Evolutionary conservation across 164 flowering plant genomes (phyloP).

Genomic region (Aristolochia californica): DNA sequence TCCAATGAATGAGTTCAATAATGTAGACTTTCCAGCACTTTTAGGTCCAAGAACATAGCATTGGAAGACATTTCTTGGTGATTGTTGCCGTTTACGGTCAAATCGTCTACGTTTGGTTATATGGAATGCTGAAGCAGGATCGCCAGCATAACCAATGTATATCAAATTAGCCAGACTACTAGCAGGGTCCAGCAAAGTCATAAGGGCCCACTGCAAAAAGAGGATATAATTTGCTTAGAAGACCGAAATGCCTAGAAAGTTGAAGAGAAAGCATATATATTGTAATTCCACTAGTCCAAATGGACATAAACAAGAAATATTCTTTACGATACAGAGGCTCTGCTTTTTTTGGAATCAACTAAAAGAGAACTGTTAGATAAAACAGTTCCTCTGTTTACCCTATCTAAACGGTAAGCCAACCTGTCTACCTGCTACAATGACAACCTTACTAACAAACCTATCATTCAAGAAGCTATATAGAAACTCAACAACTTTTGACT

Average conservation of each 20-base stretch:
- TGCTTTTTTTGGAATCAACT: too few relatives aligned
- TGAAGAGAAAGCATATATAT: too few relatives aligned
- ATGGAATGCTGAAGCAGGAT: conserved; percentile 60
- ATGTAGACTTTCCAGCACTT: conserved; percentile 74
- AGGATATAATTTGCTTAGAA: conserved; percentile 1
- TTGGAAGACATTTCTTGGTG: conserved; percentile 82
- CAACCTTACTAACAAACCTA: too few relatives aligned
- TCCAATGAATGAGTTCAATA: conserved; percentile 73
- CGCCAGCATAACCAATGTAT: conserved; percentile 75
- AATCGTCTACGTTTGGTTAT: conserved; percentile 59
- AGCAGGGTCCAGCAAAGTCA: conserved; percentile 80
- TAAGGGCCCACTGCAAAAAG: conserved; percentile 87
- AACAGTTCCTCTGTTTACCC: too few relatives aligned
- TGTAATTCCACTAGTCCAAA: too few relatives aligned
- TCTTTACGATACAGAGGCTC: background rate
- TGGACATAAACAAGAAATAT: background rate
- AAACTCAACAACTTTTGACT: too few relatives aligned
- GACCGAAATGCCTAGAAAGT: background rate
- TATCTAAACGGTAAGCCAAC: too few relatives aligned
- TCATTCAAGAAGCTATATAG: too few relatives aligned
- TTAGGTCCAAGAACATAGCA: conserved; percentile 95
- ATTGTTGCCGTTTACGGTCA: conserved; percentile 75
- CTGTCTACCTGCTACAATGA: too few relatives aligned
- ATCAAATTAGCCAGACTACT: conserved; percentile 57
- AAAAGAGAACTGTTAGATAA: too few relatives aligned